Evolutionary conservation across 768 basidiomycete species (phyloP).

Genomic region (Austroboletus eburneus): DNA sequence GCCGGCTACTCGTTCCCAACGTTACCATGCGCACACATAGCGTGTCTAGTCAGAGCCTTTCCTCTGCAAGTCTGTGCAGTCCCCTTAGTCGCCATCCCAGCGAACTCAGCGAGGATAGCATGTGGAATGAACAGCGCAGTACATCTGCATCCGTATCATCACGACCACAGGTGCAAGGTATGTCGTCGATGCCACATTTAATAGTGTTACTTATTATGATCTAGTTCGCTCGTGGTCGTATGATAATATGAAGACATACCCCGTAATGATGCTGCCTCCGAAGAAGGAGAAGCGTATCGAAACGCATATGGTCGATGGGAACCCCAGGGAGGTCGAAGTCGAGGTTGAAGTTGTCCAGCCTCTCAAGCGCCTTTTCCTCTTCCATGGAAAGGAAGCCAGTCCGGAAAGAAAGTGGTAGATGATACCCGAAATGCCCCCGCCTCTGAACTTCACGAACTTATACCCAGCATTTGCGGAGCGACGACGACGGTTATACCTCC

Average conservation of each 20-base stretch:
- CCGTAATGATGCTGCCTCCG: constrained; percentile 46
- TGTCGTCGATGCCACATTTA: constrained; percentile 16
- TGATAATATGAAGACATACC: constrained; percentile 67
- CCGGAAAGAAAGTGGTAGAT: constrained; percentile 27
- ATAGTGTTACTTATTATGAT: constrained; percentile 6
- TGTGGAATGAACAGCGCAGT: constrained; percentile 26
- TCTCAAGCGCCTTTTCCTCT: constrained; percentile 67
- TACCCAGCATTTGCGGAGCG: constrained; percentile 28
- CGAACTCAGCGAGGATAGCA: constrained; percentile 35
- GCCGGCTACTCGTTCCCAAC: constrained; percentile 56
- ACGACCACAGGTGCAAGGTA: constrained; percentile 53
- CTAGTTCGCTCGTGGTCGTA: constrained; percentile 74
- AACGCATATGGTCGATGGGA: constrained; percentile 44
- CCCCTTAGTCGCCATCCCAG: constrained; percentile 40
- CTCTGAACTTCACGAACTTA: constrained; percentile 17
- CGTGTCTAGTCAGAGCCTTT: constrained; percentile 32
- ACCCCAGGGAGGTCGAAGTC: constrained; percentile 49
- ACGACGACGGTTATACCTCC: constrained; percentile 31
- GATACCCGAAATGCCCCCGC: constrained; percentile 8
- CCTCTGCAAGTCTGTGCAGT: constrained; percentile 30
- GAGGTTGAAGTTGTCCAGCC: constrained; percentile 53
- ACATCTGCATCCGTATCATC: constrained; percentile 20
- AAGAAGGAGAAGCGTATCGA: constrained; percentile 51
- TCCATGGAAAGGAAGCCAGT: constrained; percentile 44
- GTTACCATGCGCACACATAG: constrained; percentile 33